Conservation (phyloP, 805 yeast genomes). For the Zygosaccharomyces rouxii region DNA sequence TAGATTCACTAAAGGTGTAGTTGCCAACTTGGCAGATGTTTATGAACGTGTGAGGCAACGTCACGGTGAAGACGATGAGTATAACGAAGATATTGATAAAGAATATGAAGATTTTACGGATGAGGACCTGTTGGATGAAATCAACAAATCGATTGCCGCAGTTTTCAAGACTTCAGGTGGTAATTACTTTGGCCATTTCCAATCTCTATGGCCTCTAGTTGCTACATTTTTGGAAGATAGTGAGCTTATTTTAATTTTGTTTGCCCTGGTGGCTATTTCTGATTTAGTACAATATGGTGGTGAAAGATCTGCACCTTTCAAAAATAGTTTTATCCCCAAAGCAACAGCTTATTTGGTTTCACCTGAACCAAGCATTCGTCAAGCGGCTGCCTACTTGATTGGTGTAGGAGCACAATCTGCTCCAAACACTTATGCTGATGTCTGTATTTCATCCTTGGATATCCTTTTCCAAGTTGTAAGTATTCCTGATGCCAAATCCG, state of each 20-base stretch:
- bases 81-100: conserved; percentile 79
- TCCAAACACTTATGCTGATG: conserved; percentile 55
- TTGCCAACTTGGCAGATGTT: conserved; percentile 59
- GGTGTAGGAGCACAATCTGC: conserved; percentile 87
- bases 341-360: conserved; percentile 64
- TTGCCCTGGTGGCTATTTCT: conserved; percentile 75
- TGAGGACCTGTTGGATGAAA: conserved; percentile 84
- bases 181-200: conserved; percentile 61
- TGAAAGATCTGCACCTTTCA: conserved; percentile 56
- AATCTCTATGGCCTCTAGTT: conserved; percentile 57
- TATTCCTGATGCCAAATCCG: conserved; percentile 79
- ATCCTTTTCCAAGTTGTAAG: conserved; percentile 67
- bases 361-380: conserved; percentile 70
- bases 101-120: conserved; percentile 82
- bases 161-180: conserved; percentile 60
- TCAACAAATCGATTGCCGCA: conserved; percentile 67
- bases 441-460: conserved; percentile 66
- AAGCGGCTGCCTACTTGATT: conserved; percentile 77
- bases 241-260: conserved; percentile 62
- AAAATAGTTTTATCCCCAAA: conserved; percentile 58
- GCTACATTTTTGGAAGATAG: conserved; percentile 57
- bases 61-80: conserved; percentile 76
- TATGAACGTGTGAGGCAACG: conserved; percentile 67
- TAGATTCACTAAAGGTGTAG: conserved; percentile 55
- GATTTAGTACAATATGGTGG: conserved; percentile 82